phyloP scores from a whole-genome alignment of 805 yeast genomes.

The Wickerhamiella bombiphila region DNA sequence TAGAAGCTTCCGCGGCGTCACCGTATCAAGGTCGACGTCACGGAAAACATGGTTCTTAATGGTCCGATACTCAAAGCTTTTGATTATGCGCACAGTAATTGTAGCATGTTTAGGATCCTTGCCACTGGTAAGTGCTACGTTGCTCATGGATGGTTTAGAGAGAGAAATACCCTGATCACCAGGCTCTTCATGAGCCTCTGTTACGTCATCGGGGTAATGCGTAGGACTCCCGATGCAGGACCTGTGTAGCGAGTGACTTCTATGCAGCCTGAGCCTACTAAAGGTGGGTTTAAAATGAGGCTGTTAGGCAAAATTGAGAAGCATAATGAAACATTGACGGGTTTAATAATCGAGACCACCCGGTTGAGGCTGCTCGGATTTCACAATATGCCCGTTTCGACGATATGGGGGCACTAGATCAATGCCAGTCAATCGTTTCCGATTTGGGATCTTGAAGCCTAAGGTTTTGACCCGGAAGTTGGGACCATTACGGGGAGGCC shows the following conservation, averaged over 20 bases:
- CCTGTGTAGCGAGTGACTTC: too few species aligned
- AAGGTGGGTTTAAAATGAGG: too few species aligned
- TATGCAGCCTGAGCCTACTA: too few species aligned
- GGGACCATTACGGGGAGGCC: constrained; percentile 1
- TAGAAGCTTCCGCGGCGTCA: constrained; percentile 52
- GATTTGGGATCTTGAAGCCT: constrained; percentile 14
- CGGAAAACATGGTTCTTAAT: constrained; percentile 60
- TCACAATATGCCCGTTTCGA: constrained; percentile 5
- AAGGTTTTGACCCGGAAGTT: constrained; percentile 12
- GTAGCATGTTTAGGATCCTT: constrained; percentile 32
- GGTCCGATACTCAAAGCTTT: constrained; percentile 84
- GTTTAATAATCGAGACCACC: constrained; percentile 4
- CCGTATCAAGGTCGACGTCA: constrained; percentile 52
- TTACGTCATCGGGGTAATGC: too few species aligned
- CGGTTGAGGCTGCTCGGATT: neutral
- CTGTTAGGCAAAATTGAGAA: too few species aligned
- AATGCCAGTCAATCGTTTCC: constrained; percentile 11
- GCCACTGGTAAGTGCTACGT: constrained; percentile 9
- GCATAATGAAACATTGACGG: too few species aligned
- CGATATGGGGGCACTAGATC: constrained; percentile 19
- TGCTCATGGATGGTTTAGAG: too few species aligned
- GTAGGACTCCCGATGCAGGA: too few species aligned
- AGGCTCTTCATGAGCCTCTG: too few species aligned
- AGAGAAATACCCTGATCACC: too few species aligned
- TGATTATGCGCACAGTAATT: constrained; percentile 71